Conservation (phyloP, 2,329 filamentous ascomycete species). For the Scytalidium sp. region DNA sequence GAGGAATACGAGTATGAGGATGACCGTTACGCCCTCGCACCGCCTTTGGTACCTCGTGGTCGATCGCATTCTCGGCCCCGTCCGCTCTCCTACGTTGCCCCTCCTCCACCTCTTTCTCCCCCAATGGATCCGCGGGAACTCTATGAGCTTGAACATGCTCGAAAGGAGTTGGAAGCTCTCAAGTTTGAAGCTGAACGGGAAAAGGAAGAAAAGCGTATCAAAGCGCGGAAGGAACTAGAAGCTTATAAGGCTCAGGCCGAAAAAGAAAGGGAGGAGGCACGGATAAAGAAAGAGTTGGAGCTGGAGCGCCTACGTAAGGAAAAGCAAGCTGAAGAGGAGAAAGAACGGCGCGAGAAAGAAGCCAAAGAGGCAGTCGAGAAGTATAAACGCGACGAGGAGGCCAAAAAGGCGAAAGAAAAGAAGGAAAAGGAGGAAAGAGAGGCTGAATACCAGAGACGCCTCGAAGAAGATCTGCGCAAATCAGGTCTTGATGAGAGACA, state of each 20-base stretch:
- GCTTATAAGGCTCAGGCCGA: slow-evolving; percentile 5
- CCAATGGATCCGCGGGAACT: slow-evolving; percentile 25
- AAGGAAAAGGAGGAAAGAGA: slow-evolving; percentile 31
- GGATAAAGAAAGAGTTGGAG: slow-evolving; percentile 51
- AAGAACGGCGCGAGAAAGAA: slow-evolving; percentile 46
- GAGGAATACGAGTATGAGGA: slow-evolving; percentile 6
- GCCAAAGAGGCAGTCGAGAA: slow-evolving; percentile 50
- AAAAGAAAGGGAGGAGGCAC: slow-evolving; percentile 34
- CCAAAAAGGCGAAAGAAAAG: slow-evolving; percentile 30
- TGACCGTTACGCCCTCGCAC: slow-evolving; percentile 14
- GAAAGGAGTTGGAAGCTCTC: slow-evolving; percentile 43
- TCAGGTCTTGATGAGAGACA: slow-evolving; percentile 57
- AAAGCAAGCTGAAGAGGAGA: slow-evolving; percentile 39
- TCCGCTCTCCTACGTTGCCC: slow-evolving; percentile 22
- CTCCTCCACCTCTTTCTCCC: slow-evolving; percentile 8
- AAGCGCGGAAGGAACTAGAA: slow-evolving; percentile 3
- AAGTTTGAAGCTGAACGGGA: slow-evolving; percentile 37
- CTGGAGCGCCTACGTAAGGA: slow-evolving; percentile 44
- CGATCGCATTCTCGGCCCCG: slow-evolving; percentile 33
- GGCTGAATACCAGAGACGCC: slow-evolving; percentile 39
- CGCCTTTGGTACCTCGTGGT: slow-evolving; percentile 20
- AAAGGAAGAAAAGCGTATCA: neutral
- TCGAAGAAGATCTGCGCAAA: slow-evolving; percentile 56
- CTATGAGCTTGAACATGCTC: slow-evolving; percentile 40
- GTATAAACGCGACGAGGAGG: slow-evolving; percentile 37